A percentile compares a stretch with the other conserved stretches of the same genome.
Evolutionary conservation across 108 stramenopile genomes (phyloP).

Genomic region (Cyclotella kingstonii): DNA sequence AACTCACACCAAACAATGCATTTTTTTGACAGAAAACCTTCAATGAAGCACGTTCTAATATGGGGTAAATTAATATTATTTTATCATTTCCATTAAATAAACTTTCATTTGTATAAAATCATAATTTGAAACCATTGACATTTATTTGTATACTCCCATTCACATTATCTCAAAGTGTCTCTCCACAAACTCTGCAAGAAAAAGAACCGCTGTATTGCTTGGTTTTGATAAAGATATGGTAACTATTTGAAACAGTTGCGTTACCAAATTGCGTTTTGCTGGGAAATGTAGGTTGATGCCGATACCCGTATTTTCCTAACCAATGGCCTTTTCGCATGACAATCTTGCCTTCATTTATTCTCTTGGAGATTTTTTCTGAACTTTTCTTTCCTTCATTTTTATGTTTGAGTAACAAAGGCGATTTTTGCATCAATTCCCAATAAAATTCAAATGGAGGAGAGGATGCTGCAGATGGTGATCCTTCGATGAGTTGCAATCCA

Average conservation of each 20-base stretch:
- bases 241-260: neutral
- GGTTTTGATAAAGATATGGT: neutral
- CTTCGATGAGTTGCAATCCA: neutral
- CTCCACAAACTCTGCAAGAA: neutral
- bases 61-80: too few species aligned
- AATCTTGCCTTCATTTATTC: neutral
- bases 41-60: too few species aligned
- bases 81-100: too few species aligned
- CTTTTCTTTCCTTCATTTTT: neutral
- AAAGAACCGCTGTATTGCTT: neutral
- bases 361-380: neutral
- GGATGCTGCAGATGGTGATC: neutral
- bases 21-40: too few species aligned
- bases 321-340: slow-evolving; percentile 4
- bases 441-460: slow-evolving; percentile 1
- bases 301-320: slow-evolving; percentile 3
- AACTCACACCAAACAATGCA: too few species aligned
- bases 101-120: too few species aligned
- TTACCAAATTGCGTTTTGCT: neutral
- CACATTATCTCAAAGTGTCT: neutral
- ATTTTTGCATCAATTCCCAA: too few species aligned
- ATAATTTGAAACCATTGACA: too few species aligned
- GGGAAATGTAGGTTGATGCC: neutral
- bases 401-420: neutral
- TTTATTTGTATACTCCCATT: too few species aligned